Base-by-base conservation (phyloP, 1,139 yeast genomes). In the Debaryomycetaceae sp. region DNA sequence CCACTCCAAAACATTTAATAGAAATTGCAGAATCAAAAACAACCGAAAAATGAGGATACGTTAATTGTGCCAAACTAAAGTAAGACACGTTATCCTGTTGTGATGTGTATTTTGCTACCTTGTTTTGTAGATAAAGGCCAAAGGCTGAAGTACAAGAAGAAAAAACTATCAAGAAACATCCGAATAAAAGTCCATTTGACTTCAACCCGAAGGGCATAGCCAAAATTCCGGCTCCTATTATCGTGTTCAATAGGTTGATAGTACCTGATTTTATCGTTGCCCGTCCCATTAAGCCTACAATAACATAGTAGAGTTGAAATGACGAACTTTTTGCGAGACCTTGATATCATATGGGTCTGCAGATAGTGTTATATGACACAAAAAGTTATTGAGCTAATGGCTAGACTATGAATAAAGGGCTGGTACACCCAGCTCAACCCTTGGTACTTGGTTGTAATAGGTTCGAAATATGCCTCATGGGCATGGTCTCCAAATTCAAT, bases 1-100 rank as follows among this genome's bases (percentile, higher is more conserved):
- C 92, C 5, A 89, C 97, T 11, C 98, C 98, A 65, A 87, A 91
- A 53, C 91, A 83, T 59, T 79, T 79, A 41, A 77, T 67, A 31
- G 79, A 75, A 35, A 79, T 78, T 37, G 83, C 82, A 18, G 72
- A 58, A 51, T 78, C 80, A 38, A 73, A 74, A 6, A 63, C 52
- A 9, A 63, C 59, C n/a, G 65, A 60, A 31, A 76, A 61, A 31
- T 73, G 74, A 1, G 82, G 82, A 44, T 76, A 76, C 0, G 82
- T 77, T 49, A 75, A 58, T 49, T 76, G 79, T 9, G 80, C 70
- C 43, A 77, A 63, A 40, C 79, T 67, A 51, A 76, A 77, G 51
- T 74, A 77, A 15, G 78, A 70, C 9, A 76, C 79, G 11, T 75
- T 70, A 1, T 73, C 77, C 37, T 66, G 70, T 42, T 74, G 76